These are phyloP conservation scores for Chiua virens DNA, from an alignment of 768 basidiomycete genomes.

Conservation along the genomic window DNA sequence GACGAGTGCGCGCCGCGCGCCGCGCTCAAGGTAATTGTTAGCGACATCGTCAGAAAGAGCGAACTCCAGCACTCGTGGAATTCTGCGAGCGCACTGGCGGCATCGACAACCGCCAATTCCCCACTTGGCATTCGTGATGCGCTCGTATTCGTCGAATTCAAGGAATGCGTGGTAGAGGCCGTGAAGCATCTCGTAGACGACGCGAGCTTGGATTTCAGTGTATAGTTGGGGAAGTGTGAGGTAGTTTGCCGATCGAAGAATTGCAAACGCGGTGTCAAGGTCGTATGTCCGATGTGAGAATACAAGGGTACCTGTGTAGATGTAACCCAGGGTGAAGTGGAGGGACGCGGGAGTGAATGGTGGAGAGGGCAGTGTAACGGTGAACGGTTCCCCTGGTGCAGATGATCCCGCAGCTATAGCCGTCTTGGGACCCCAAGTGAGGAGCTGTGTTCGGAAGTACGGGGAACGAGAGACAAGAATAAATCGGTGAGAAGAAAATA, in stretches of 20 bases:
- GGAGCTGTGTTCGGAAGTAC: slow-evolving; percentile 83
- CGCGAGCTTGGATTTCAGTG: slow-evolving; percentile 77
- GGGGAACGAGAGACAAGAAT: slow-evolving; percentile 86
- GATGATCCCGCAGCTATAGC: slow-evolving; percentile 28
- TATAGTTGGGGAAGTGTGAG: slow-evolving; percentile 72
- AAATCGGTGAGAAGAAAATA: slow-evolving; percentile 92
- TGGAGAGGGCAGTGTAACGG: slow-evolving; percentile 78
- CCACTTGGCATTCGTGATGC: slow-evolving; percentile 73
- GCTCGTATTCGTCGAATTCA: slow-evolving; percentile 77
- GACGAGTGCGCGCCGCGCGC: slow-evolving; percentile 73
- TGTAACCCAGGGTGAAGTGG: slow-evolving; percentile 91
- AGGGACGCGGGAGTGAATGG: slow-evolving; percentile 94
- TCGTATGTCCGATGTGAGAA: slow-evolving; percentile 95
- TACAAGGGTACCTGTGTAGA: slow-evolving; percentile 91
- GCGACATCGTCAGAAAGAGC: slow-evolving; percentile 73
- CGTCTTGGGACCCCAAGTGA: slow-evolving; percentile 55
- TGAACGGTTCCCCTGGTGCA: slow-evolving; percentile 45
- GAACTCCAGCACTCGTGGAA: slow-evolving; percentile 83
- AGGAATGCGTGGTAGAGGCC: slow-evolving; percentile 86
- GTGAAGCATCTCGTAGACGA: slow-evolving; percentile 87
- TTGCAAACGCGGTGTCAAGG: slow-evolving; percentile 86
- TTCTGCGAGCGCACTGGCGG: slow-evolving; percentile 76
- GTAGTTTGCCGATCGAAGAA: slow-evolving; percentile 81
- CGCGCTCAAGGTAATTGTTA: slow-evolving; percentile 67
- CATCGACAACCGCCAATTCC: slow-evolving; percentile 84